Percentiles rank a stretch among this genome's conserved stretches.
Evolutionary conservation across 257 asterid species (phyloP).

Genomic region (Scutellaria baicalensis): DNA sequence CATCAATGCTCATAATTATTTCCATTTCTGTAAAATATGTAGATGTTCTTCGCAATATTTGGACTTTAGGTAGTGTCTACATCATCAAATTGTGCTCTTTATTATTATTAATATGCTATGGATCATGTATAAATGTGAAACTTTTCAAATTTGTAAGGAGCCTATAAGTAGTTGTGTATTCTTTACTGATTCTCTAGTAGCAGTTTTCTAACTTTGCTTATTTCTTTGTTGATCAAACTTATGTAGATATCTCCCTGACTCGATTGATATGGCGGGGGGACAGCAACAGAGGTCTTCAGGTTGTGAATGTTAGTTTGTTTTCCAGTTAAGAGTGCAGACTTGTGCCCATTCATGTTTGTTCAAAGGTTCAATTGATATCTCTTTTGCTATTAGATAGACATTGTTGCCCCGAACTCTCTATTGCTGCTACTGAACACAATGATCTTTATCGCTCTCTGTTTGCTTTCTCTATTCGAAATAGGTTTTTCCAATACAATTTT

Average conservation of each 20-base stretch:
- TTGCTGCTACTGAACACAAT: too few relatives aligned
- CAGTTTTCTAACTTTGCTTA: neutral
- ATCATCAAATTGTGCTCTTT: neutral
- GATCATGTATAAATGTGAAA: neutral
- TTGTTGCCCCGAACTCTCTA: too few relatives aligned
- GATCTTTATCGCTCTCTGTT: too few relatives aligned
- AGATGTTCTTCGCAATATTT: too few relatives aligned
- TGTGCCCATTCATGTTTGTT: neutral
- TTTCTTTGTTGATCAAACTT: neutral
- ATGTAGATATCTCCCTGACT: slow-evolving; percentile 18
- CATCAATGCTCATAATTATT: too few relatives aligned
- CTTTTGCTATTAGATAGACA: neutral
- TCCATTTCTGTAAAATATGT: too few relatives aligned
- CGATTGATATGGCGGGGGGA: slow-evolving; percentile 54
- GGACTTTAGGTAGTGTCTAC: too few relatives aligned
- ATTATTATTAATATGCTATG: neutral
- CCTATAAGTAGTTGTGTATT: neutral
- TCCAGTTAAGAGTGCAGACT: neutral
- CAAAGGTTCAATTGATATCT: neutral
- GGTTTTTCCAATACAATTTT: too few relatives aligned
- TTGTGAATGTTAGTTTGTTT: slow-evolving; percentile 42
- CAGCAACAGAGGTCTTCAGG: slow-evolving; percentile 63
- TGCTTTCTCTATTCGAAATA: too few relatives aligned
- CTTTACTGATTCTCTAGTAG: neutral
- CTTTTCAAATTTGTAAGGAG: neutral